These are phyloP conservation scores for Mucor plumbeus DNA, from an alignment of 371 early-diverging fungal genomes.

Conservation along the genomic window DNA sequence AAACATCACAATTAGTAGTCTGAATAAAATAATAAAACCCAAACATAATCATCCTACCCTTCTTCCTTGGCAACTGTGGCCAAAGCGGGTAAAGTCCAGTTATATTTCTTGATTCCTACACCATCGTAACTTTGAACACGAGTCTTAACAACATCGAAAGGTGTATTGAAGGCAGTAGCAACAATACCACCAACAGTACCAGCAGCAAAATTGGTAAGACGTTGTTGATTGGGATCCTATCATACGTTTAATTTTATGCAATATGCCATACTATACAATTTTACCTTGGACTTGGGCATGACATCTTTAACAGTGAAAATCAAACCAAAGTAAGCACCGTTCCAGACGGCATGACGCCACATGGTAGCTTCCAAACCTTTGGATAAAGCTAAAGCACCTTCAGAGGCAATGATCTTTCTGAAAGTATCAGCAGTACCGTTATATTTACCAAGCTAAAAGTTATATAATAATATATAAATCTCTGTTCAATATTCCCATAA, in stretches of 20 bases:
- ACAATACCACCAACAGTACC: conserved; percentile 95
- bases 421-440: conserved; percentile 76
- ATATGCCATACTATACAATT: background rate
- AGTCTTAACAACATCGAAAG: conserved; percentile 97
- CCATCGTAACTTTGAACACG: conserved; percentile 89
- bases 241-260: background rate
- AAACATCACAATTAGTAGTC: background rate
- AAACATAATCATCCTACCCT: conserved; percentile 60
- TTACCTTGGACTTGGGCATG: conserved; percentile 84
- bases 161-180: conserved; percentile 95
- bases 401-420: conserved; percentile 72
- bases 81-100: conserved; percentile 89
- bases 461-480: background rate
- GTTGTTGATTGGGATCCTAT: conserved; percentile 74
- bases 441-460: conserved; percentile 72
- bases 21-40: background rate
- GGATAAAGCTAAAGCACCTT: conserved; percentile 86
- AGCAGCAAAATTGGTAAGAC: conserved; percentile 89
- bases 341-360: conserved; percentile 96
- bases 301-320: conserved; percentile 77
- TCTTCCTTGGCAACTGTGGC: conserved; percentile 90
- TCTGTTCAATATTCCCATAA: background rate
- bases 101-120: conserved; percentile 73
- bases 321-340: conserved; percentile 91
- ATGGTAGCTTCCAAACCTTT: conserved; percentile 95